These are phyloP conservation scores for Xylaria sp. DNA, from an alignment of 2,329 filamentous ascomycete species.

Conservation along the genomic window DNA sequence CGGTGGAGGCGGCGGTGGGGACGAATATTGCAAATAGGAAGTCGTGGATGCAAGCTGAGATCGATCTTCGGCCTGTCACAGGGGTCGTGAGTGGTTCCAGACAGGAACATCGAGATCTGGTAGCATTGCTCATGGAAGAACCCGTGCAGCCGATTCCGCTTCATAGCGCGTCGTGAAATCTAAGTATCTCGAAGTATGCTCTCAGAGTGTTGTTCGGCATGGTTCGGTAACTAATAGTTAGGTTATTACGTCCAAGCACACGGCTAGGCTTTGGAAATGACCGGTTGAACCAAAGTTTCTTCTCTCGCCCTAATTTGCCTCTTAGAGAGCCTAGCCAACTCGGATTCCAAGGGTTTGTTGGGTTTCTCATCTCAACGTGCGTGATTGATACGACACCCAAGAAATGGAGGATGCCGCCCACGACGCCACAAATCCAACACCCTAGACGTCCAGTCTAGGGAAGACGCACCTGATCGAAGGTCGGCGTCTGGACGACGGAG, in stretches of 20 bases:
- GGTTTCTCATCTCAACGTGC: slow-evolving; percentile 16
- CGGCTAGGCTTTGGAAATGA: neutral
- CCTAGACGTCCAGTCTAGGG: slow-evolving; percentile 1
- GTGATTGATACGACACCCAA: slow-evolving; percentile 17
- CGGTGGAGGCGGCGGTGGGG: slow-evolving; percentile 24
- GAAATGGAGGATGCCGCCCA: slow-evolving; percentile 26
- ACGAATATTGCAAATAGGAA: slow-evolving; percentile 27
- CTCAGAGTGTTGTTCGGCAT: neutral
- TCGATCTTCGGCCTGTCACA: slow-evolving; percentile 30
- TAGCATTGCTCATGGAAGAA: slow-evolving; percentile 4
- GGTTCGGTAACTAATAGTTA: slow-evolving; percentile 8
- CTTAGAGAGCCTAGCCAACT: slow-evolving; percentile 1
- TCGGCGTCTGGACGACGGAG: slow-evolving; percentile 9
- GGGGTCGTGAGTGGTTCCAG: slow-evolving; percentile 1
- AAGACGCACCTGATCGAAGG: slow-evolving; percentile 22
- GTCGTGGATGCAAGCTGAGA: slow-evolving; percentile 30
- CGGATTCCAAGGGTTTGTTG: slow-evolving; percentile 6
- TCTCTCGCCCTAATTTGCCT: slow-evolving; percentile 24
- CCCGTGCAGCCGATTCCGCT: slow-evolving; percentile 16
- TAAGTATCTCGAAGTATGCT: neutral
- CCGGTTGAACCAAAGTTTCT: slow-evolving; percentile 13
- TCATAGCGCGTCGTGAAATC: slow-evolving; percentile 1
- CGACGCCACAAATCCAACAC: slow-evolving; percentile 29
- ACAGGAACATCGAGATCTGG: slow-evolving; percentile 24
- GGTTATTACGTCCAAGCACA: neutral